Evolutionary conservation across 495 filamentous ascomycete genomes (phyloP).

Genomic region (Penicillium cataractarum): DNA sequence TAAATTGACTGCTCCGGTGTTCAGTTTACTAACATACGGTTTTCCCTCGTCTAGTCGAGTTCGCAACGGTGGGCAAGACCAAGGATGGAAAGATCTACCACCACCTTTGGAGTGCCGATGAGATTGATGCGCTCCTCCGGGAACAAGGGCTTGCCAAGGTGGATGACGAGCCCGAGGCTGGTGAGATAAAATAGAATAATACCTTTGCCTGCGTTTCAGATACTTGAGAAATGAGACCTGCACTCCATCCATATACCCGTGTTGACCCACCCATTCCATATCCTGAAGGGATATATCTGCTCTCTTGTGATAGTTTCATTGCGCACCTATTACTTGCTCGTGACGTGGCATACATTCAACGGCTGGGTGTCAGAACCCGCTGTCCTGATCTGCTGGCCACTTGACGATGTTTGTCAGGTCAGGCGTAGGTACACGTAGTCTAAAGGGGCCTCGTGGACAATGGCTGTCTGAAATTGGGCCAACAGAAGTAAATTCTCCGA

Average conservation of each 20-base stretch:
- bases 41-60: constrained; percentile 71
- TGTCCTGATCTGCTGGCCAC: constrained; percentile 28
- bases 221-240: constrained; percentile 34
- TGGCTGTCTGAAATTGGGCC: not conserved
- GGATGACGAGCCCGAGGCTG: constrained; percentile 73
- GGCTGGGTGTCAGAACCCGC: constrained; percentile 24
- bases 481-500: constrained; percentile 20
- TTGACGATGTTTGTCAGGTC: constrained; percentile 26
- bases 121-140: constrained; percentile 91
- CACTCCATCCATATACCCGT: constrained; percentile 13
- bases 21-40: constrained; percentile 37
- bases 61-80: constrained; percentile 96
- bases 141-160: constrained; percentile 94
- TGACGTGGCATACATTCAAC: constrained; percentile 47
- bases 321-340: constrained; percentile 32
- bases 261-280: not conserved
- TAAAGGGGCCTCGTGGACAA: constrained; percentile 3
- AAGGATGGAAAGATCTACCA: constrained; percentile 95
- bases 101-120: constrained; percentile 94
- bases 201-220: constrained; percentile 30
- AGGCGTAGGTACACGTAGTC: constrained; percentile 41
- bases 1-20: not conserved
- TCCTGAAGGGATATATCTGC: not conserved
- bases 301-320: constrained; percentile 28
- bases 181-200: constrained; percentile 53